Percentiles rank a stretch among this genome's conserved stretches.
Conservation (phyloP, 352 stramenopile genomes). For the Chrysophaeum taylorii region DNA sequence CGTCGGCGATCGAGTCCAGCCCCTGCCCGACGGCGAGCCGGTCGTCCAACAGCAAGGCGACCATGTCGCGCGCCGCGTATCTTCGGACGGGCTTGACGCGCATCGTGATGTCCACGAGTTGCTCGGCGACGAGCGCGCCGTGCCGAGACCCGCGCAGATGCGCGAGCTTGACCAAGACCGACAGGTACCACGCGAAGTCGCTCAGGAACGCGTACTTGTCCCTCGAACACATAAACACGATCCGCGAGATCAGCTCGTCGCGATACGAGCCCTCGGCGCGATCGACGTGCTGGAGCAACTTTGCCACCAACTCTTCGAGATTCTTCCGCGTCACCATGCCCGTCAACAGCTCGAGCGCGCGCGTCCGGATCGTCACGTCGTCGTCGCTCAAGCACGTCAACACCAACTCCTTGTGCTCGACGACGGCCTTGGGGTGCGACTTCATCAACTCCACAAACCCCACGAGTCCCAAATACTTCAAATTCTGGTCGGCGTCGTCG, state of each 20-base stretch:
- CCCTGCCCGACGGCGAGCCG: conserved; percentile 42
- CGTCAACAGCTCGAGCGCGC: conserved; percentile 83
- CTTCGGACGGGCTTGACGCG: conserved; percentile 86
- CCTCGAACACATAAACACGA: conserved; percentile 86
- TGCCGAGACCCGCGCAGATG: conserved; percentile 68
- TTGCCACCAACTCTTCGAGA: conserved; percentile 83
- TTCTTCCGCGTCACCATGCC: conserved; percentile 91
- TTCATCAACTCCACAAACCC: conserved; percentile 90
- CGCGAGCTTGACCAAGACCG: conserved; percentile 85
- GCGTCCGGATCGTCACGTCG: conserved; percentile 95
- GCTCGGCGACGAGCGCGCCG: conserved; percentile 65
- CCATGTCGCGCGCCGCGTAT: conserved; percentile 85
- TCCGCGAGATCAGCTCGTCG: conserved; percentile 86
- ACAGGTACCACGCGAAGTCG: conserved; percentile 97
- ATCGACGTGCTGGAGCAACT: conserved; percentile 88
- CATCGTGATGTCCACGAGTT: conserved; percentile 91
- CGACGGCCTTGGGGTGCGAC: conserved; percentile 84
- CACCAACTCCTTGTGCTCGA: conserved; percentile 85
- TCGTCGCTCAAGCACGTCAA: conserved; percentile 91
- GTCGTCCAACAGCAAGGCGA: conserved; percentile 77
- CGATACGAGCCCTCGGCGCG: conserved; percentile 80
- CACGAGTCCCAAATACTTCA: conserved; percentile 95
- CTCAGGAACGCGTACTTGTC: conserved; percentile 94
- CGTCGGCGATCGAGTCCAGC: conserved; percentile 71
- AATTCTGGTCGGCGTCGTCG: conserved; percentile 94